Percentiles rank a stretch among this genome's conserved stretches.
phyloP scores from a whole-genome alignment of 306 rosid genomes.

The Begonia peltatifolia region DNA sequence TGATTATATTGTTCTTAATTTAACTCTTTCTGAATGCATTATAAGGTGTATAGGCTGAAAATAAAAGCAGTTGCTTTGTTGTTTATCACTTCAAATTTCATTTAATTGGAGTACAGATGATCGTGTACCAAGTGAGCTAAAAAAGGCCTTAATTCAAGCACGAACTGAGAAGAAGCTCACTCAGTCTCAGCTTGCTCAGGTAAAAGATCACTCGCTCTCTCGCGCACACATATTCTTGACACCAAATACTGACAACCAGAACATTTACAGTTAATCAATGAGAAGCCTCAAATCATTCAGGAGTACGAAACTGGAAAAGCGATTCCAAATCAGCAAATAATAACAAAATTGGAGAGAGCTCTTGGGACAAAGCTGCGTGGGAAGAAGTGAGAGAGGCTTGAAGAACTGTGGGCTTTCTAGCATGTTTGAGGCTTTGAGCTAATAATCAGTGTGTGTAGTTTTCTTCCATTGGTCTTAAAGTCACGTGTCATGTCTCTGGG shows the following conservation, averaged over 20 bases:
- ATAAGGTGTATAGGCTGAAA: neutral
- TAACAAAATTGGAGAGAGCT: slow-evolving; percentile 63
- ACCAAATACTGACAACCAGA: too few species aligned
- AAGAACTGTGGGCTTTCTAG: neutral
- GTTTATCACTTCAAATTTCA: neutral
- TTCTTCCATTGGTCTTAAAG: too few species aligned
- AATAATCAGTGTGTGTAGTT: too few species aligned
- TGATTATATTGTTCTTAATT: too few species aligned
- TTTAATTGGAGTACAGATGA: slow-evolving; percentile 18
- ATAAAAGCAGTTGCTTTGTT: neutral
- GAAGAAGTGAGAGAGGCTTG: slow-evolving; percentile 24
- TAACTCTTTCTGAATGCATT: neutral
- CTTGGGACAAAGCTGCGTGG: slow-evolving; percentile 77
- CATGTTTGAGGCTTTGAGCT: too few species aligned
- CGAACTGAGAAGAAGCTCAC: slow-evolving; percentile 70
- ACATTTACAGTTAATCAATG: slow-evolving; percentile 45
- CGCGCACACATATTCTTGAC: too few species aligned
- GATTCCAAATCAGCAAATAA: slow-evolving; percentile 50
- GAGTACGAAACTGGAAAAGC: slow-evolving; percentile 86
- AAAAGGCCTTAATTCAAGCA: slow-evolving; percentile 62
- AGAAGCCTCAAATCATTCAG: slow-evolving; percentile 65
- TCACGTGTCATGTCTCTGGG: too few species aligned
- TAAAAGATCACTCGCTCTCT: neutral
- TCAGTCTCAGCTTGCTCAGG: slow-evolving; percentile 48
- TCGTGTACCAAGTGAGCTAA: slow-evolving; percentile 43